Base-by-base conservation (phyloP, 805 yeast genomes). In the Saccharomycopsis malanga region DNA sequence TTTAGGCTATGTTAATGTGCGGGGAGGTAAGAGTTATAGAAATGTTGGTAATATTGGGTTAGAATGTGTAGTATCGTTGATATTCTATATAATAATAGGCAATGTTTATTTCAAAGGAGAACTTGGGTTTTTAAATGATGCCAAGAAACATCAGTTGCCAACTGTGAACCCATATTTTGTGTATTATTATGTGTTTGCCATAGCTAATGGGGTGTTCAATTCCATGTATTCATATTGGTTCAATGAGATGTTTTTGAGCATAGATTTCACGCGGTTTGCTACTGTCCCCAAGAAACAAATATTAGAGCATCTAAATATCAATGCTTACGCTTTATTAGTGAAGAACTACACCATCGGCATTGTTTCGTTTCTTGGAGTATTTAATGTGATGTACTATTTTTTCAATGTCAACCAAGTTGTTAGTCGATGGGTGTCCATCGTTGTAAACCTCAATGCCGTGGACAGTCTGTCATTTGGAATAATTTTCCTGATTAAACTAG, bases 131-230 rank as follows among this genome's bases (percentile, higher is more conserved):
- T 21, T 30, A 24, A 24, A 15, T 36, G 34, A 2, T 24, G 34
- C 27, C 43, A 48, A 21, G 23, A 48, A 45, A 24, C 54, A 51
- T 38, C 44, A 46, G 22, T 32, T 41, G 10, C 50, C 49, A 27
- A 34, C 46, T 4, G 29, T 51, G 20, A 51, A 48, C 34, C 24
- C 29, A 9, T 15, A 42, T 7, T 45, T 44, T 36, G 12, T 48
- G 5, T 47, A 44, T 42, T 51, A 25, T 34, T 48, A 45, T n/a
- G 7, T 32, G 3, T 48, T 34, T 23, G 39, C 54, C 6, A 10
- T 46, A 14, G 17, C 22, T 24, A 20, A 20, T 22, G 38, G 38
- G 15, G 10, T 42, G 5, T 41, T 37, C 36, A 37, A 32, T 14
- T 10, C 43, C 5, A 12, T 36, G 7, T 50, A 32, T 18, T 27